Base-by-base conservation (phyloP, 345 rosid genomes). In the Gossypium longicalyx region DNA sequence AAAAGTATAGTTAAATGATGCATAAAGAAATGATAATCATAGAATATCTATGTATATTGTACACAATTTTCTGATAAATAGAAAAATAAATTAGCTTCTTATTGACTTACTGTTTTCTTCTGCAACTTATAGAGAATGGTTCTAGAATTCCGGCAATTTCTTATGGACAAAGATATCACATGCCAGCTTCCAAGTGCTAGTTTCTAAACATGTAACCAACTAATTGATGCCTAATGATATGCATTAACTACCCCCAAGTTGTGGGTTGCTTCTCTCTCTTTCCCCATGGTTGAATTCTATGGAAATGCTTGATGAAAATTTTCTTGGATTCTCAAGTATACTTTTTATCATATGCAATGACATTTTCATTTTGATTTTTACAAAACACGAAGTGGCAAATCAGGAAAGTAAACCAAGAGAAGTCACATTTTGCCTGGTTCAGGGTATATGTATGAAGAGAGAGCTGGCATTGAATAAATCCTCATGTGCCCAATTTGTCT, bases 401-500 rank as follows among this genome's bases (percentile, higher is more conserved):
- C 41, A 68, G 58, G 20, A 57, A 64, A 27, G 66, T 7, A 17
- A 56, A 57, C 59, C 9, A 10, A 45, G n/a, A 66, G 56, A 67
- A 78, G 88, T 87, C 71, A 85, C 89, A 4, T 74, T 75, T 83
- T 85, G 75, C 87, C 74, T 48, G 85, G 76, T 62, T 87, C 85
- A n/a, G 38, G 38, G 38, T 34, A 34, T 34, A 34, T 34, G 6
- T 34, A 34, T 34, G 93, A 84, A 44, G 88, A 81, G 75, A 87
- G 80, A 38, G 85, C 68, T 72, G 88, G 90, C 34, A 88, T 74
- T 29, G 64, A 34, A 34, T 29, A 34, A 74, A 81, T 89, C 84
- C 79, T 89, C 89, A 19, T 82, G 84, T 41, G 93, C 93, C 60
- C 88, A 76, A 76, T 79, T 52, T 89, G 66, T 89, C 93, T 44